Evolutionary conservation across 2,329 filamentous ascomycete genomes (phyloP), one percentile per base, ranked within the genome.

Genomic region (Fusarium coffeatum): DNA sequence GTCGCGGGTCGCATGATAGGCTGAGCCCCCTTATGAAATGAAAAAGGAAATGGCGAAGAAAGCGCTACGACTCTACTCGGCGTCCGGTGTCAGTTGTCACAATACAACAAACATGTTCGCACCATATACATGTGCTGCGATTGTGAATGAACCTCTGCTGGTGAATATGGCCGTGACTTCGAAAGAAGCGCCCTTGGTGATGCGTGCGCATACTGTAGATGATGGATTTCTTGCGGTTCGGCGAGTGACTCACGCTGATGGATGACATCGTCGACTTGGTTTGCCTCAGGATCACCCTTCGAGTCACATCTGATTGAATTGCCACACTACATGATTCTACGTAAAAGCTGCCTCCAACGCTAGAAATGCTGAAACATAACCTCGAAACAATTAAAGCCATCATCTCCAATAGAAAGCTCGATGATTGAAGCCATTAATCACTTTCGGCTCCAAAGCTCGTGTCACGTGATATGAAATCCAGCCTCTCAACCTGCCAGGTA

Each of bases 11-110:
- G 75, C 75, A 78, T 72, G 72, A 73, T 74, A 74, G 72, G 78
- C 78, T 79, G 77, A 79, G 79, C 76, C 72, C 72, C 67, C 72
- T 73, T 77, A 69, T 55, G 68, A 58, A 74, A 72, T 68, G 59
- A 51, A 67, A 75, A 76, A 74, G 69, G 65, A 68, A 59, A 69
- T 69, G 76, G 78, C 76, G 74, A 81, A 73, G 78, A 80, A 47
- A 79, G 79, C 79, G 72, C 78, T 74, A 76, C 74, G 78, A 72
- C 78, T 75, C 77, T 72, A 77, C 74, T 76, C 73, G 79, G 80
- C 80, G 80, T 81, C 79, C 74, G 79, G 80, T 80, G 79, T 81
- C 79, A 74, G 80, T 80, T 75, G 76, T 81, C 77, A 64, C 59
- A 81, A 81, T 80, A 79, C 69, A 80, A 79, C 72, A 78, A 70